These are phyloP conservation scores for Herpetospermum pedunculosum DNA, from an alignment of 306 rosid species.

Conservation along the genomic window DNA sequence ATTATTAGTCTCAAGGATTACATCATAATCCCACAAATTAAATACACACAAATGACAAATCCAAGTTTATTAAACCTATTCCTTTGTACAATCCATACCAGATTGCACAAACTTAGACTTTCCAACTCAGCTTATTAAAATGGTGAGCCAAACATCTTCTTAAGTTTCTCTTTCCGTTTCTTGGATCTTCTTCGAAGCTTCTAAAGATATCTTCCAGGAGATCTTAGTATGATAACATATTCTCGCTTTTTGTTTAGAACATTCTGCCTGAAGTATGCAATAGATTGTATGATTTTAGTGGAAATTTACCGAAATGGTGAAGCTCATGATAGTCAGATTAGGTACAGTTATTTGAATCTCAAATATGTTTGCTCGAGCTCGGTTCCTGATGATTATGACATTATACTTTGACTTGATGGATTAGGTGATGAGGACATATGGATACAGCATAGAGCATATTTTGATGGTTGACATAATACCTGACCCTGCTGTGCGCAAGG, in stretches of 20 bases:
- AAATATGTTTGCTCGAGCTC: background rate
- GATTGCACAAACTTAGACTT: background rate
- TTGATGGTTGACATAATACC: slow-evolving; percentile 95
- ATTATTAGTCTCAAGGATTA: background rate
- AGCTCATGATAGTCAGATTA: background rate
- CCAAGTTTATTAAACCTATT: background rate
- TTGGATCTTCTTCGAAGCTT: background rate
- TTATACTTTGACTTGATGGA: background rate
- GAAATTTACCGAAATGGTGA: background rate
- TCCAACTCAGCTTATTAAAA: background rate
- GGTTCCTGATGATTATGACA: background rate
- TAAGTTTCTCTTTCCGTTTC: background rate
- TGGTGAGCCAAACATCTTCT: background rate
- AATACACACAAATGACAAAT: background rate
- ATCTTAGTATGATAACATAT: background rate
- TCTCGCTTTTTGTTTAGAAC: background rate
- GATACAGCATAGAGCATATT: slow-evolving; percentile 85
- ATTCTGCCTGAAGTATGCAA: background rate
- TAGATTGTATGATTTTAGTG: too few relatives aligned
- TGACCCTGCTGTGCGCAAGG: slow-evolving; percentile 67
- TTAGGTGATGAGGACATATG: slow-evolving; percentile 86
- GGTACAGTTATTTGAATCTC: background rate
- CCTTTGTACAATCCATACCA: background rate
- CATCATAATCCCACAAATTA: background rate
- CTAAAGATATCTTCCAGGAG: background rate